Conservation (phyloP, 441 rosid genomes). For the Mallotus japonicus region DNA sequence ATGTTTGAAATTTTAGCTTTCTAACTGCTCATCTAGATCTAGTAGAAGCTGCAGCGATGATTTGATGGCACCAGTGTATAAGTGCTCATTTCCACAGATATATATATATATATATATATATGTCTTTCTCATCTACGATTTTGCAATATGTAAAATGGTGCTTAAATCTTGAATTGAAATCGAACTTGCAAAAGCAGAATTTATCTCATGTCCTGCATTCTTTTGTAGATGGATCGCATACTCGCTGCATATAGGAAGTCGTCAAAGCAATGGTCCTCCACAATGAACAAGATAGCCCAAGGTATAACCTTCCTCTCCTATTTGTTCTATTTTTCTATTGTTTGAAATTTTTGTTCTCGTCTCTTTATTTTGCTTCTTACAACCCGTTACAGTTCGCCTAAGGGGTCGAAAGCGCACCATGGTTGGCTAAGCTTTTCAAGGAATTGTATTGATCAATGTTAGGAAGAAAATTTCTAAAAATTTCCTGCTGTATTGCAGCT, state of each 20-base stretch:
- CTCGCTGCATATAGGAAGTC: constrained; percentile 79
- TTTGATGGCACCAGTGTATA: background rate
- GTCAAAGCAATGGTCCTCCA: constrained; percentile 94
- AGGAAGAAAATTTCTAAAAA: background rate
- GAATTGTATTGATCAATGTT: background rate
- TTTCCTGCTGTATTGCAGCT: background rate
- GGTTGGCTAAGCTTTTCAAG: constrained; percentile 59
- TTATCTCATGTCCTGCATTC: constrained; percentile 8
- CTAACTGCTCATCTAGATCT: no score
- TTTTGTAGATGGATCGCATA: constrained; percentile 70
- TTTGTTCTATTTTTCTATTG: background rate
- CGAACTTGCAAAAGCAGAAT: background rate
- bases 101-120: no score
- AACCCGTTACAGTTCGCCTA: constrained; percentile 58
- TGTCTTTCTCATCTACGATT: no score
- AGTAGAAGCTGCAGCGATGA: background rate
- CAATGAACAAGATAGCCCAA: constrained; percentile 88
- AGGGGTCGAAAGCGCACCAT: constrained; percentile 90
- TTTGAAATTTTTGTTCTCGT: background rate
- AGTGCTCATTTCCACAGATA: background rate
- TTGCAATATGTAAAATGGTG: background rate
- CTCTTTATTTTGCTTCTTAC: constrained; percentile 3
- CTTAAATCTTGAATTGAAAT: background rate
- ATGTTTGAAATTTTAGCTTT: background rate
- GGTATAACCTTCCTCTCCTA: constrained; percentile 34